Percentiles rank a stretch among this genome's conserved stretches.
Evolutionary conservation across 805 yeast species (phyloP).

Genomic region (Starmerella asiatica): DNA sequence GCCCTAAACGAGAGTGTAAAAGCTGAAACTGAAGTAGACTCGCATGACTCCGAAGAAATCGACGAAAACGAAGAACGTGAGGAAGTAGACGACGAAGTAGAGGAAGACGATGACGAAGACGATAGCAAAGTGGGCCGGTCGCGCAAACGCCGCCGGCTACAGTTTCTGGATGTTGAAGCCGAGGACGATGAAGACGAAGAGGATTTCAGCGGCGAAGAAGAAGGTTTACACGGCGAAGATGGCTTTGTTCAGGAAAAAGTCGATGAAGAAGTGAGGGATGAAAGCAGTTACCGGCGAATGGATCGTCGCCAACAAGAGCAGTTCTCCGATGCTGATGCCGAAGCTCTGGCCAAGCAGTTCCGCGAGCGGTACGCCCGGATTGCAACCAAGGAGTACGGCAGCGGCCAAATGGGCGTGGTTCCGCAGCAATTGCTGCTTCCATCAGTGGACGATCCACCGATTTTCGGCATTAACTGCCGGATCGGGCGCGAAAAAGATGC

Average conservation of each 20-base stretch:
- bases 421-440: slow-evolving; percentile 90
- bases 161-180: slow-evolving; percentile 94
- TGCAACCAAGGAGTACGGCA: slow-evolving; percentile 53
- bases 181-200: slow-evolving; percentile 98
- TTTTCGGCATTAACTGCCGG: slow-evolving; percentile 90
- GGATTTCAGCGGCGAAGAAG: slow-evolving; percentile 85
- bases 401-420: slow-evolving; percentile 54
- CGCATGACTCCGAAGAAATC: slow-evolving; percentile 22
- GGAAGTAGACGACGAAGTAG: slow-evolving; percentile 22
- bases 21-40: slow-evolving; percentile 23
- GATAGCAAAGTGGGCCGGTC: slow-evolving; percentile 29
- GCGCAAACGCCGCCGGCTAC: slow-evolving; percentile 32
- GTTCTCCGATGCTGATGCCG: slow-evolving; percentile 80
- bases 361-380: slow-evolving; percentile 86
- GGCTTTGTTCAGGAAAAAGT: slow-evolving; percentile 42
- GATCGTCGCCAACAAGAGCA: slow-evolving; percentile 44
- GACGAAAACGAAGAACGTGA: slow-evolving; percentile 8
- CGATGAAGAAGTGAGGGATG: slow-evolving; percentile 36
- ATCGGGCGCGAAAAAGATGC: slow-evolving; percentile 87
- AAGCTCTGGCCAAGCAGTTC: slow-evolving; percentile 78
- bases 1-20: too few species aligned
- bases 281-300: slow-evolving; percentile 65
- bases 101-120: slow-evolving; percentile 47
- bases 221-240: slow-evolving; percentile 70
- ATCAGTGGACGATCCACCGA: slow-evolving; percentile 88